Evolutionary conservation across 2,329 filamentous ascomycete species (phyloP).

Genomic region (Neobulgaria alba): DNA sequence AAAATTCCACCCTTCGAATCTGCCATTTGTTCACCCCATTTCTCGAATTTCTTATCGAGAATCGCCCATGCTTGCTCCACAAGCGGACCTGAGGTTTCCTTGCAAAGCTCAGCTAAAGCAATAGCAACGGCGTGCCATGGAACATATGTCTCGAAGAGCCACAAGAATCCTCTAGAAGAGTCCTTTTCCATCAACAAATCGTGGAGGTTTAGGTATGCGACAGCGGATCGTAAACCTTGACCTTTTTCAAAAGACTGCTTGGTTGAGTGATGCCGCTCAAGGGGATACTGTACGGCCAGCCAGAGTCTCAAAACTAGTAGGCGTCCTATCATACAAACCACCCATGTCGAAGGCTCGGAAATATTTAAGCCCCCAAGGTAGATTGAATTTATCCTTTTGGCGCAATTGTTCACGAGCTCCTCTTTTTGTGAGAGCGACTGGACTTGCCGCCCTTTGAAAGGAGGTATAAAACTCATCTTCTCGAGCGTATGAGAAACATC

Average conservation of each 20-base stretch:
- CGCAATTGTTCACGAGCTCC: constrained; percentile 35
- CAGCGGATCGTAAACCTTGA: constrained; percentile 38
- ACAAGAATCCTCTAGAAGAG: too few species aligned
- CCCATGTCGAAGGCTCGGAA: constrained; percentile 46
- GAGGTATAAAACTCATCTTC: constrained; percentile 26
- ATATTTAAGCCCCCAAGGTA: constrained; percentile 40
- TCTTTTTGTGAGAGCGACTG: too few species aligned
- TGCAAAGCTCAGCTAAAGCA: constrained; percentile 30
- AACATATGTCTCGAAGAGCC: constrained; percentile 32
- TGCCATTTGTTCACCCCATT: too few species aligned
- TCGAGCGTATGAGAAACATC: constrained; percentile 5
- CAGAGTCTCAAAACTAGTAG: too few species aligned
- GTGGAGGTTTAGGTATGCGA: too few species aligned
- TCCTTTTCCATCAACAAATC: too few species aligned
- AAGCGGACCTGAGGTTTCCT: constrained; percentile 27
- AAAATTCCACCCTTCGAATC: too few species aligned
- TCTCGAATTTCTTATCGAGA: too few species aligned
- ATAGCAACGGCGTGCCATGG: constrained; percentile 35
- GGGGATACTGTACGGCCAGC: too few species aligned
- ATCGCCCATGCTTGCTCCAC: constrained; percentile 32
- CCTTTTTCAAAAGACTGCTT: constrained; percentile 32
- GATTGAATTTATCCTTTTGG: constrained; percentile 36
- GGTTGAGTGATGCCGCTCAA: constrained; percentile 27
- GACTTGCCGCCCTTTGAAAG: constrained; percentile 24
- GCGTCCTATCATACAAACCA: constrained; percentile 44